Conservation (phyloP, 169 alveolate genomes). For the Theileria orientalis region DNA sequence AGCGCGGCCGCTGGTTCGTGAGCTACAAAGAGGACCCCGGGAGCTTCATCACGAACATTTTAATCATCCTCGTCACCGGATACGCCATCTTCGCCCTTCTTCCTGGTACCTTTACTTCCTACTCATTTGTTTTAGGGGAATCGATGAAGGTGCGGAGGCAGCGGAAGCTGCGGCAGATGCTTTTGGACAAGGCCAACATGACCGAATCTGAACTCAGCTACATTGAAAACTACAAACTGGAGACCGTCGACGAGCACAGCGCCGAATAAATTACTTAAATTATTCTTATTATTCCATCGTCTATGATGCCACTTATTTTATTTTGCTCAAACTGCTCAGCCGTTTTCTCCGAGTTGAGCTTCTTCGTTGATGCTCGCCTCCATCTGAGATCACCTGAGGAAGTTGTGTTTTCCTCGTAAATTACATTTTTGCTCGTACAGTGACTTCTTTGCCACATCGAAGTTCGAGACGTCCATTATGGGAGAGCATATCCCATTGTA, state of each 20-base stretch:
- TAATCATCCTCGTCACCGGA: constrained; percentile 59
- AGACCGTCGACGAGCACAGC: background rate
- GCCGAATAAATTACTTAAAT: background rate
- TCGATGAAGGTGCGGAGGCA: constrained; percentile 63
- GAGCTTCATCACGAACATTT: constrained; percentile 65
- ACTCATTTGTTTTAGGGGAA: constrained; percentile 25
- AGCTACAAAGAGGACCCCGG: constrained; percentile 70
- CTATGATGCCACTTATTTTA: constrained; percentile 33
- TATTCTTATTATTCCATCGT: constrained; percentile 27
- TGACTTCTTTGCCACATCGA: constrained; percentile 43
- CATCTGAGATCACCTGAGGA: constrained; percentile 12
- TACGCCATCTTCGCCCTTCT: constrained; percentile 62
- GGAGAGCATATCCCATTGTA: constrained; percentile 73
- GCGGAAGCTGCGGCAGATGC: constrained; percentile 58
- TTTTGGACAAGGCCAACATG: constrained; percentile 58
- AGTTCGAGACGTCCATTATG: constrained; percentile 62
- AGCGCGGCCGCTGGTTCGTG: constrained; percentile 63
- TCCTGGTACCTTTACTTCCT: constrained; percentile 28
- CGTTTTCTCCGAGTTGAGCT: background rate
- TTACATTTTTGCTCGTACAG: constrained; percentile 64
- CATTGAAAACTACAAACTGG: constrained; percentile 54
- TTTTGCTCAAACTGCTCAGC: background rate
- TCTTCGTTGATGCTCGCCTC: background rate
- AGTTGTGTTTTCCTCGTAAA: background rate
- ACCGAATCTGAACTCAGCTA: constrained; percentile 63